Percentiles rank a stretch among this genome's conserved stretches.
phyloP scores from a whole-genome alignment of 306 rosid species.

The Rosa lucieae region DNA sequence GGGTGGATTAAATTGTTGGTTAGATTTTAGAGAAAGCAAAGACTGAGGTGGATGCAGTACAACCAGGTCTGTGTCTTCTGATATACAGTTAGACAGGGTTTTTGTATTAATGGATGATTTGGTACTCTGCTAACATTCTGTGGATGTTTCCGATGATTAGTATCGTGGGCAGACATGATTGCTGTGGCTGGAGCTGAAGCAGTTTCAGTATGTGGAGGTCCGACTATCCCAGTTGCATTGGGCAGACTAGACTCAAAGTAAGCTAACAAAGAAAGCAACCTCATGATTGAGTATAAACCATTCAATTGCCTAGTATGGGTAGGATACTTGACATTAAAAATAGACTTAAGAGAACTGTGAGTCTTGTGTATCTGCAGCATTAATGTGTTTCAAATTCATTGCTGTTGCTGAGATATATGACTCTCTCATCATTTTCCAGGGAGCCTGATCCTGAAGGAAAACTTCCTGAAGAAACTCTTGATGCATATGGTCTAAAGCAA shows the following conservation, averaged over 20 bases:
- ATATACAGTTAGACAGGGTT: conserved; percentile 18
- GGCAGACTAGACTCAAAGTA: conserved; percentile 86
- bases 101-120: conserved; percentile 24
- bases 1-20: conserved; percentile 32
- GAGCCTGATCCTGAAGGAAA: conserved; percentile 84
- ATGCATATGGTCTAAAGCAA: conserved; percentile 74
- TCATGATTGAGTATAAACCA: conserved; percentile 8
- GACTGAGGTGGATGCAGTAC: conserved; percentile 65
- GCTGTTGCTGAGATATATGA: background rate
- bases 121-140: conserved; percentile 32
- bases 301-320: background rate
- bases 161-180: conserved; percentile 92
- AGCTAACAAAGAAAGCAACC: conserved; percentile 26
- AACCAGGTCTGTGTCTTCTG: conserved; percentile 59
- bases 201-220: conserved; percentile 90
- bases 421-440: conserved; percentile 37
- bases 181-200: conserved; percentile 97
- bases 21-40: conserved; percentile 82
- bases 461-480: conserved; percentile 83
- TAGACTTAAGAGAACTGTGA: background rate
- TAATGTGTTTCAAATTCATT: background rate
- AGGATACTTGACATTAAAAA: background rate
- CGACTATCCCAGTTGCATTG: conserved; percentile 60
- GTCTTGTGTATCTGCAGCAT: background rate
- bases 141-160: conserved; percentile 43